A percentile compares a stretch with the other conserved stretches of the same genome.
Conservation (phyloP, 2,329 filamentous ascomycete genomes). For the Cladorrhinum sp. region DNA sequence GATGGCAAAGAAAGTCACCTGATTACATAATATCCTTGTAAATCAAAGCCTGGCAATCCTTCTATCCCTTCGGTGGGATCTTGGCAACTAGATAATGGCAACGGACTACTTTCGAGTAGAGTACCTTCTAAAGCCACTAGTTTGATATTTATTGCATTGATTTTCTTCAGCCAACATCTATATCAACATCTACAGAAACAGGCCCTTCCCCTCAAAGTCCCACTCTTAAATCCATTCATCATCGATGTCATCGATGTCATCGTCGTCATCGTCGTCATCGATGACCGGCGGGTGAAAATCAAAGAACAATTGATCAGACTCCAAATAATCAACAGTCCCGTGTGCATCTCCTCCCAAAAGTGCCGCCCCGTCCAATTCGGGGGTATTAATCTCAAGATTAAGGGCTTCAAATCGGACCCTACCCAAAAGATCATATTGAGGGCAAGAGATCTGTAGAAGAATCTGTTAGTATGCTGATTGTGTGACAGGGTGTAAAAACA, state of each 20-base stretch:
- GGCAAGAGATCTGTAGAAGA: conserved; percentile 8
- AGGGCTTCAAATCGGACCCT: conserved; percentile 5
- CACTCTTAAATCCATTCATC: not conserved
- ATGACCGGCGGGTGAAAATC: not conserved
- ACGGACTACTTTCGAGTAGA: too few species aligned
- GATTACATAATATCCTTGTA: not conserved
- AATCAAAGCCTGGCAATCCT: too few species aligned
- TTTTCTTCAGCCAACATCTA: too few species aligned
- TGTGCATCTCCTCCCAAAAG: conserved; percentile 4
- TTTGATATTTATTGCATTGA: too few species aligned
- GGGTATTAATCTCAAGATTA: conserved; percentile 12
- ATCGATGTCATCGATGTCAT: too few species aligned
- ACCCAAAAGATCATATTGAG: conserved; percentile 11
- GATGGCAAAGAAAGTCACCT: not conserved
- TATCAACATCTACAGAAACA: not conserved
- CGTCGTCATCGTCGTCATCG: too few species aligned
- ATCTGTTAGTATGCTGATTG: not conserved
- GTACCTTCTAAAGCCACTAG: too few species aligned
- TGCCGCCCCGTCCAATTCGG: conserved; percentile 9
- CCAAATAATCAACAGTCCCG: not conserved
- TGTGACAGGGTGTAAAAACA: not conserved
- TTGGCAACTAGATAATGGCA: too few species aligned
- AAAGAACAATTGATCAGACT: not conserved
- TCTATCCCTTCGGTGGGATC: too few species aligned
- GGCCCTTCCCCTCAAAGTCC: not conserved